Evolutionary conservation across 352 stramenopile genomes (phyloP).

Genomic region (Aphanomyces astaci): DNA sequence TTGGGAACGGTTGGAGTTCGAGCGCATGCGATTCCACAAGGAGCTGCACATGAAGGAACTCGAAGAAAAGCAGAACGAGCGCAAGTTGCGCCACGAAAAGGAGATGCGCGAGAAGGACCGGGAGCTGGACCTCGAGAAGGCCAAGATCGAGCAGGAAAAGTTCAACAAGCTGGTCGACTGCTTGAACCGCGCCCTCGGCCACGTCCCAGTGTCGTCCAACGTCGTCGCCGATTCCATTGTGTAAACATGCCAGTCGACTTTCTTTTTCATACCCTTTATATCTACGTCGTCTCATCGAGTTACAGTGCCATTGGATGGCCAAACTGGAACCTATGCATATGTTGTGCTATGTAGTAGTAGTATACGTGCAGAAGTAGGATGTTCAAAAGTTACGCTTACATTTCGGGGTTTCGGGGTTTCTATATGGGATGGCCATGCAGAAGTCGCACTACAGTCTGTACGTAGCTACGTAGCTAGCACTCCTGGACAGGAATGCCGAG

Average conservation of each 20-base stretch:
- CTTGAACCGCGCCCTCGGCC: constrained; percentile 1
- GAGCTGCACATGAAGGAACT: constrained; percentile 10
- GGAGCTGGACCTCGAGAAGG: constrained; percentile 17
- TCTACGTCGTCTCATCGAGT: background rate
- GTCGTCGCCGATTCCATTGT: constrained; percentile 5
- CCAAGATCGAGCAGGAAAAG: constrained; percentile 21
- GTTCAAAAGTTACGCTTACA: too few species aligned
- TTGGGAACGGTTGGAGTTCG: constrained; percentile 17
- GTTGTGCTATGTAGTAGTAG: too few species aligned
- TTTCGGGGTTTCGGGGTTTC: too few species aligned
- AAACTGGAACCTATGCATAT: too few species aligned
- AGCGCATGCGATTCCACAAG: constrained; percentile 20
- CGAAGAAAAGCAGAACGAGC: constrained; percentile 18
- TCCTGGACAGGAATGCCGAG: too few species aligned
- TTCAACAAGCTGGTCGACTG: constrained; percentile 21
- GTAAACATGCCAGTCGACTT: background rate
- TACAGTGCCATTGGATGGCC: too few species aligned
- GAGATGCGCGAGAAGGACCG: constrained; percentile 21
- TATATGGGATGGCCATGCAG: too few species aligned
- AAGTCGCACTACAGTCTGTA: too few species aligned
- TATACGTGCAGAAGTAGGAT: too few species aligned
- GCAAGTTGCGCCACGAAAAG: constrained; percentile 16
- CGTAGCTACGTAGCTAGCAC: too few species aligned
- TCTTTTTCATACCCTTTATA: background rate
- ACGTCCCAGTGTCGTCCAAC: background rate